Conservation (phyloP, 352 stramenopile genomes). For the Globisporangium acanthophoron region DNA sequence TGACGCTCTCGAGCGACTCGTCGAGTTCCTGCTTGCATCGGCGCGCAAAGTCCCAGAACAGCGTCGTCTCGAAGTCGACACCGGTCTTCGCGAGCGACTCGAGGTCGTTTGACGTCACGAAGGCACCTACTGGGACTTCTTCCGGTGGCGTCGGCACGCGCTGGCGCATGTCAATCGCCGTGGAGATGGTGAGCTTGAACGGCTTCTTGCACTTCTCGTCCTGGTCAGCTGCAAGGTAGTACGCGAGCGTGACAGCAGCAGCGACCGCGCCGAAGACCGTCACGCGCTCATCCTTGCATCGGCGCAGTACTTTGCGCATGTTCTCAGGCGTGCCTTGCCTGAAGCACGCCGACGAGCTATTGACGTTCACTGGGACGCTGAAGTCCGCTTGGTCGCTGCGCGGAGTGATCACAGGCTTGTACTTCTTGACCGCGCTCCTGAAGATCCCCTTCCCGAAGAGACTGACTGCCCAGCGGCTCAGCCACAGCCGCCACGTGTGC, state of each 20-base stretch:
- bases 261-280: constrained; percentile 31
- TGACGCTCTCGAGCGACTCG: constrained; percentile 2
- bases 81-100: constrained; percentile 1
- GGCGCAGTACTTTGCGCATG: constrained; percentile 22
- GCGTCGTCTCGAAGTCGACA: not conserved
- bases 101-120: not conserved
- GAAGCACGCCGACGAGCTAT: constrained; percentile 35
- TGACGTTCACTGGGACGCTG: constrained; percentile 10
- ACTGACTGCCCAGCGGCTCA: constrained; percentile 17
- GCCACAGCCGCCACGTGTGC: constrained; percentile 15
- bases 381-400: constrained; percentile 32
- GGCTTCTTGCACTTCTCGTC: not conserved
- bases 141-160: not conserved
- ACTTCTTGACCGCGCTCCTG: constrained; percentile 1
- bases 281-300: constrained; percentile 34
- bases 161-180: constrained; percentile 3
- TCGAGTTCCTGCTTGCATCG: constrained; percentile 5
- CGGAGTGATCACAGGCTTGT: constrained; percentile 10
- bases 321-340: constrained; percentile 27
- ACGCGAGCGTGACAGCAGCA: constrained; percentile 13
- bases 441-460: constrained; percentile 14
- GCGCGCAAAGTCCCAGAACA: constrained; percentile 16
- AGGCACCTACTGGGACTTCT: not conserved
- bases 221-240: not conserved
- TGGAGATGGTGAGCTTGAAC: not conserved